Percentiles rank a stretch among this genome's conserved stretches.
Conservation (phyloP, 2,329 filamentous ascomycete species). For the Cordyceps militaris region DNA sequence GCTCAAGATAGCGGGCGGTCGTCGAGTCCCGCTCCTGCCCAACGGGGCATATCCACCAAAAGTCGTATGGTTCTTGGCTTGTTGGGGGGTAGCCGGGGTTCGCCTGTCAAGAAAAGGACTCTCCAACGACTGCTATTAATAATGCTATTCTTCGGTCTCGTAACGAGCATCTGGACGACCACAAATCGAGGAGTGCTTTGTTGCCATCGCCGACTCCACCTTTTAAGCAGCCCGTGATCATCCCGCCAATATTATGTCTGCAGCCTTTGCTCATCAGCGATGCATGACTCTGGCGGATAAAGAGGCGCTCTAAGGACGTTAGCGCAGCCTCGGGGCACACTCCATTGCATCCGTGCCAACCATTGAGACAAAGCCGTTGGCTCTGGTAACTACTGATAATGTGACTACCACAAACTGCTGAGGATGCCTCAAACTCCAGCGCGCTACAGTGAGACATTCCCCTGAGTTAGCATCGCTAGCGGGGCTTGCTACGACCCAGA, state of each 20-base stretch:
- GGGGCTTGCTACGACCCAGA: not conserved
- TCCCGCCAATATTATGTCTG: not conserved
- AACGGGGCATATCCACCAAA: not conserved
- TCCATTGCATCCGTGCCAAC: not conserved
- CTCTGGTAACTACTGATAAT: not conserved
- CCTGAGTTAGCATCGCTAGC: not conserved
- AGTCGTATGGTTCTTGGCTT: not conserved
- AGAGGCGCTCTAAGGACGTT: not conserved
- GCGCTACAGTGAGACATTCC: not conserved
- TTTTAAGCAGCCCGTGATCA: slow-evolving; percentile 1
- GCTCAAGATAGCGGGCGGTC: slow-evolving; percentile 1
- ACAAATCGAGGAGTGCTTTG: not conserved
- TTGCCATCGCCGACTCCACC: not conserved
- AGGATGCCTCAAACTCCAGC: not conserved
- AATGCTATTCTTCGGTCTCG: not conserved
- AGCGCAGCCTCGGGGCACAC: not conserved
- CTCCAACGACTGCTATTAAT: not conserved
- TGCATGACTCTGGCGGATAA: not conserved
- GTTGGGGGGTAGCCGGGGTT: not conserved
- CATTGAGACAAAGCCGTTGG: not conserved
- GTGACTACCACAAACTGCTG: not conserved
- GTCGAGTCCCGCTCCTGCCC: not conserved
- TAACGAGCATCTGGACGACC: not conserved
- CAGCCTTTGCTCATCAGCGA: not conserved
- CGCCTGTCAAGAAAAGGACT: not conserved